Evolutionary conservation across 139 green algal genomes (phyloP).

Genomic region (Coccomyxa sp.): DNA sequence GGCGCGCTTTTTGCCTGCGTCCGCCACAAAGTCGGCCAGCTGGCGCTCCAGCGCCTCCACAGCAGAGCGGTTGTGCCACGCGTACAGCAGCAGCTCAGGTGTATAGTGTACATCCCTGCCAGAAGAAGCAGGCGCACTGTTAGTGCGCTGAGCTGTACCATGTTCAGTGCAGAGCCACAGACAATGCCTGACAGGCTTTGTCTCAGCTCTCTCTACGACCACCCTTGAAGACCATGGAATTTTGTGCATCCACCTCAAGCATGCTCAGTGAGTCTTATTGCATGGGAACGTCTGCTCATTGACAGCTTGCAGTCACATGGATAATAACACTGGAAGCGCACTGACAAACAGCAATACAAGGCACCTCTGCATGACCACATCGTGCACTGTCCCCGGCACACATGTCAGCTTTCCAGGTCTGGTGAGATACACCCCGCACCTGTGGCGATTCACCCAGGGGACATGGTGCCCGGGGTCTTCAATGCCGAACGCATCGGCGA

Average conservation of each 20-base stretch:
- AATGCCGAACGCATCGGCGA: constrained; percentile 69
- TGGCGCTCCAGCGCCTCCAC: constrained; percentile 47
- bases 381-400: no score
- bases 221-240: no score
- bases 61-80: constrained; percentile 34
- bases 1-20: constrained; percentile 18
- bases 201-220: not conserved
- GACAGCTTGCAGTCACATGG: no score
- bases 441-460: constrained; percentile 42
- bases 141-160: not conserved
- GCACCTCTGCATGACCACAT: no score
- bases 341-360: no score
- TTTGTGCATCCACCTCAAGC: no score
- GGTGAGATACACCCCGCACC: not conserved
- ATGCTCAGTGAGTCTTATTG: no score
- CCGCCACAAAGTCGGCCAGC: constrained; percentile 43
- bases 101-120: constrained; percentile 29
- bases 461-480: constrained; percentile 34
- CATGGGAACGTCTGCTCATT: no score
- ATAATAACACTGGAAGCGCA: no score
- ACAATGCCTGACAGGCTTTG: not conserved
- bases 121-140: not conserved
- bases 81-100: constrained; percentile 37
- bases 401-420: no score
- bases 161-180: not conserved